Base-by-base conservation (phyloP, 2,329 filamentous ascomycete species). In the Trichoderma harzianum region DNA sequence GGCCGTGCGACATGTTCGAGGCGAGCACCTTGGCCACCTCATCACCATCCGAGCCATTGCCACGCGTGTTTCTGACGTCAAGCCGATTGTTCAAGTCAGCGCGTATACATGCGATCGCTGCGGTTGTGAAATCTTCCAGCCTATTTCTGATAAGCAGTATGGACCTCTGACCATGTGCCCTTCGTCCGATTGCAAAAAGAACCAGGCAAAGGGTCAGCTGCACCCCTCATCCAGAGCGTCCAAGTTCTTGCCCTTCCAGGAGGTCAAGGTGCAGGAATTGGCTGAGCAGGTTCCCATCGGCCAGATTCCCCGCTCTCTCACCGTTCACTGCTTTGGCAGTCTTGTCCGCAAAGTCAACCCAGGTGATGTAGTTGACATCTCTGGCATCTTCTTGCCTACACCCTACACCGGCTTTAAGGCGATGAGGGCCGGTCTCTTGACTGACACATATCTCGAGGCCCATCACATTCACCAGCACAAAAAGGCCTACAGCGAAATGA, bases 381-480 rank as follows among this genome's bases (percentile, higher is more conserved):
- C 93, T 5, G 96, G 96, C 74, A 95, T 99, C 78, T 99, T 99
- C 85, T 86, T 99, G 34, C 97, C 96, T 1, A 98, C 95, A 0
- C 96, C 96, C 0, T 99, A 99, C 81, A 99, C 96, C n/a, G 96
- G 96, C 57, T 99, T 99, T 87, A 92, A 97, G 83, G 97, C 96
- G 4, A 98, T 99, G 84, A 92, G 93, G 76, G 96, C 96, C 30
- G 96, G 96, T 72, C 89, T 99, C n/a, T 84, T 99, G 73, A 99
- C 96, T 39, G 96, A 99, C 78, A 99, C 96, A 1, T 99, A 97
- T 79, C 85, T 99, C 14, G 96, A 99, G 83, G 96, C 95, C 6
- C 96, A 99, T 80, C 88, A 97, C 78, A 91, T 99, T 61, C 90
- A 90, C 55, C 96, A 99, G 81, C 96, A 99, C 87, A 99, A 99